phyloP scores from a whole-genome alignment of 805 yeast genomes.

The Cyberlindnera maritima region DNA sequence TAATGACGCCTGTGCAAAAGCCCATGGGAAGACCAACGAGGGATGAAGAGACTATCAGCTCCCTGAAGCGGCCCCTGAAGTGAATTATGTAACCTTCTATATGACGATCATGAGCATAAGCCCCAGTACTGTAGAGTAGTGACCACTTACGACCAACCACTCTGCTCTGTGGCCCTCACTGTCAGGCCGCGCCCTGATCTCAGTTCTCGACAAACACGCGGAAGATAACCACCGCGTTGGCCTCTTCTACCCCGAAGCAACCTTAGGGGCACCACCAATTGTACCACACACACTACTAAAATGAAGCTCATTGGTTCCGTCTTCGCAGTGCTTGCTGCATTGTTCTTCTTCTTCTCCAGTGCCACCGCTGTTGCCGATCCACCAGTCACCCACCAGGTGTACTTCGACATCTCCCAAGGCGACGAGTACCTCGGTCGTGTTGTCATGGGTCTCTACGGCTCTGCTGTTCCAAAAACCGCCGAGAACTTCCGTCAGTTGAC shows the following conservation, averaged over 20 bases:
- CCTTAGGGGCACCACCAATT: not conserved
- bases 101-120: conserved; percentile 1
- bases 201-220: not conserved
- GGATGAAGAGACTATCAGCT: conserved; percentile 17
- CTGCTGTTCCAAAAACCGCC: conserved; percentile 82
- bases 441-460: conserved; percentile 84
- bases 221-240: not conserved
- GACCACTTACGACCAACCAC: no score
- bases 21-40: conserved; percentile 8
- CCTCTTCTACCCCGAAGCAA: not conserved
- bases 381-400: conserved; percentile 71
- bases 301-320: conserved; percentile 19
- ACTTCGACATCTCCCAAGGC: conserved; percentile 82
- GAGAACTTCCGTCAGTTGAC: conserved; percentile 84
- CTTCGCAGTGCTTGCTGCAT: conserved; percentile 14
- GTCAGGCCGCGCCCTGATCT: not conserved
- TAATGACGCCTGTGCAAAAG: conserved; percentile 8
- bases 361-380: conserved; percentile 29
- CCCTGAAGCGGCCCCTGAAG: conserved; percentile 18
- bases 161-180: not conserved
- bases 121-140: not conserved
- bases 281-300: not conserved
- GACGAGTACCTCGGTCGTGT: conserved; percentile 76
- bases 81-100: not conserved
- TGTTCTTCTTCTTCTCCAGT: conserved; percentile 17